Evolutionary conservation across 73 alveolate genomes (phyloP), one percentile per base, ranked within the genome.

Genomic region (Durusdinium trenchii): DNA sequence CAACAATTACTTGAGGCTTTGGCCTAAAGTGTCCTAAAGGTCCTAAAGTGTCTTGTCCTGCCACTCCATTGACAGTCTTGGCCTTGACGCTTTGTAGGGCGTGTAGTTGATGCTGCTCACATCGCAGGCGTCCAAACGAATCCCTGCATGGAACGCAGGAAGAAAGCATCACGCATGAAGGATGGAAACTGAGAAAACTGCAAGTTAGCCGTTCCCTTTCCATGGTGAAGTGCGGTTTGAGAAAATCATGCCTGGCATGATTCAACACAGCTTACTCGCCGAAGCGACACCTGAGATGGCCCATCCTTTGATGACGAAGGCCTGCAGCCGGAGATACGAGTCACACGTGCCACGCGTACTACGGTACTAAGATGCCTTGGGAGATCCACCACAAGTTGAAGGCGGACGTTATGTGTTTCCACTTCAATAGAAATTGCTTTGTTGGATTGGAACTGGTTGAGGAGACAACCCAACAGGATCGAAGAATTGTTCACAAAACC

Each of bases 81-180:
- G 86, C 96, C 96, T 90, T 14, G 96, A 90, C 9, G 98, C 98
- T 40, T 93, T 93, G 98, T 93, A 93, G 2, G 98, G 98, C 26
- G 98, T 93, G 98, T 93, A 93, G 91, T 69, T 93, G 92, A 75
- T 73, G 91, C 98, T 52, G 91, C 91, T 93, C 79, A 93, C 98
- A 50, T 93, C 98, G n/a, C 98, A 93, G 16, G 98, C 89, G 40
- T 93, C 98, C 42, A 93, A 81, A 36, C 98, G 89, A 51, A 93
- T 51, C 32, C 98, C 98, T 90, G 73, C 38, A 43, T 12, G n/a
- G 32, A 26, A 26, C 43, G 3, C 43, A 32, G 30, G 30, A 60
- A 23, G 30, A 23, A 23, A 60, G 73, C 18, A 60, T 23, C 73
- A 60, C 18, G n/a, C 3, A 32, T 60, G 73, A 60, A 60, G 30